Conservation (phyloP, 208 protist genomes). For the Wallacemonas sp. region DNA sequence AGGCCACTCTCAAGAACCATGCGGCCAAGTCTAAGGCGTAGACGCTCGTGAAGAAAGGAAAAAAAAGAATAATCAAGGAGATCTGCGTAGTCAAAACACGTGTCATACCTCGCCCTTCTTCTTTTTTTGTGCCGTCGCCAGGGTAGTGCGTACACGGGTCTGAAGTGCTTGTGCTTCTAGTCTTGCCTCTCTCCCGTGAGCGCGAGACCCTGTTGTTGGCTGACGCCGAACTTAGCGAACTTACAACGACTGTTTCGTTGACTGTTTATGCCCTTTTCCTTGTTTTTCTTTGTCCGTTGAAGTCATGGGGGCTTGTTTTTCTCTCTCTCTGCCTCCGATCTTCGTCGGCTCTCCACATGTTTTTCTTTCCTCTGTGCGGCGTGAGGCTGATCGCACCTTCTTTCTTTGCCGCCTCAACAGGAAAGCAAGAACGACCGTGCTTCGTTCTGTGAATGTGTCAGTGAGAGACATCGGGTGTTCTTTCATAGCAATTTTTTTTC, state of each 20-base stretch:
- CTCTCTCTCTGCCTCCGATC: neutral
- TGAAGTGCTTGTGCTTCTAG: no score
- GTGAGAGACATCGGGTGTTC: neutral
- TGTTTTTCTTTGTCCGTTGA: neutral
- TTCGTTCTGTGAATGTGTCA: no score
- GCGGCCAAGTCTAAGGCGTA: constrained; percentile 26
- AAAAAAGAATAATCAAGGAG: constrained; percentile 11
- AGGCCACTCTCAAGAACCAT: constrained; percentile 60
- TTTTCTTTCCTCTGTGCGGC: constrained; percentile 4
- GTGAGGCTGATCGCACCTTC: neutral
- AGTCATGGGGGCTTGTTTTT: neutral
- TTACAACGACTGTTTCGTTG: constrained; percentile 1
- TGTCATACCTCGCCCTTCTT: no score
- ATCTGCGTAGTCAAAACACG: no score
- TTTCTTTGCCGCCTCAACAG: no score
- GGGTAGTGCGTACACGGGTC: no score
- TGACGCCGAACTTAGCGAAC: constrained; percentile 12
- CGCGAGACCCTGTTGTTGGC: no score
- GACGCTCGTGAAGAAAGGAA: constrained; percentile 4
- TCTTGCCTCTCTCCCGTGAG: no score
- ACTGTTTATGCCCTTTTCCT: neutral
- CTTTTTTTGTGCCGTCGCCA: no score
- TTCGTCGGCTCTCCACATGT: neutral
- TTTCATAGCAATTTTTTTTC: constrained; percentile 10
- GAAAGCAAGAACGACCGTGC: neutral